Evolutionary conservation across 257 asterid genomes (phyloP).

Genomic region (Capsicum pubescens): DNA sequence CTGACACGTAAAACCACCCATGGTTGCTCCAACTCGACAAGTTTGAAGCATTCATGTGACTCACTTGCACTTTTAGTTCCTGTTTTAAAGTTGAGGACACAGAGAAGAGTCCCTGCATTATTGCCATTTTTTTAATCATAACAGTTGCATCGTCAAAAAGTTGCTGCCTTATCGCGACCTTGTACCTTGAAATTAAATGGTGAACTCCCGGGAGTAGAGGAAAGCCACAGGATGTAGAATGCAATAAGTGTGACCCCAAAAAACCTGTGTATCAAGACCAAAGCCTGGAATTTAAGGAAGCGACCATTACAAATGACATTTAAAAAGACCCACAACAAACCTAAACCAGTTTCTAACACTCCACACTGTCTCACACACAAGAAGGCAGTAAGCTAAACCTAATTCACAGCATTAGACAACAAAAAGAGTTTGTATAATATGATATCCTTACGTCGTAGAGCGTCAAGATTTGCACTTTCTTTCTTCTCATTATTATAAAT

Average conservation of each 20-base stretch:
- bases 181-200: conserved; percentile 62
- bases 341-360: neutral
- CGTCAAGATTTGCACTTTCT: neutral
- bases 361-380: conserved; percentile 11
- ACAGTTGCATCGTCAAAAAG: conserved; percentile 27
- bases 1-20: conserved; percentile 82
- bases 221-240: conserved; percentile 79
- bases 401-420: conserved; percentile 18
- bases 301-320: conserved; percentile 32
- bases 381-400: conserved; percentile 4
- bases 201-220: conserved; percentile 74
- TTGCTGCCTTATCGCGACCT: conserved; percentile 8
- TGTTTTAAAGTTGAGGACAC: conserved; percentile 58
- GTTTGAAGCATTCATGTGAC: conserved; percentile 47
- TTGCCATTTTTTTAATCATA: conserved; percentile 17
- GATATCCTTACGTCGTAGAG: conserved; percentile 18
- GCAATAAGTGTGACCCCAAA: conserved; percentile 80
- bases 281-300: conserved; percentile 65
- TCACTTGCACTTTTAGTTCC: conserved; percentile 69
- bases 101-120: conserved; percentile 55
- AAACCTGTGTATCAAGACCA: conserved; percentile 83
- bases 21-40: conserved; percentile 67
- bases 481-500: neutral
- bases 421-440: conserved; percentile 7
- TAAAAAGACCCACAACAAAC: neutral